Percentiles rank a stretch among this genome's conserved stretches.
These are phyloP conservation scores for Chiua virens DNA, from an alignment of 768 basidiomycete species.

Conservation along the genomic window DNA sequence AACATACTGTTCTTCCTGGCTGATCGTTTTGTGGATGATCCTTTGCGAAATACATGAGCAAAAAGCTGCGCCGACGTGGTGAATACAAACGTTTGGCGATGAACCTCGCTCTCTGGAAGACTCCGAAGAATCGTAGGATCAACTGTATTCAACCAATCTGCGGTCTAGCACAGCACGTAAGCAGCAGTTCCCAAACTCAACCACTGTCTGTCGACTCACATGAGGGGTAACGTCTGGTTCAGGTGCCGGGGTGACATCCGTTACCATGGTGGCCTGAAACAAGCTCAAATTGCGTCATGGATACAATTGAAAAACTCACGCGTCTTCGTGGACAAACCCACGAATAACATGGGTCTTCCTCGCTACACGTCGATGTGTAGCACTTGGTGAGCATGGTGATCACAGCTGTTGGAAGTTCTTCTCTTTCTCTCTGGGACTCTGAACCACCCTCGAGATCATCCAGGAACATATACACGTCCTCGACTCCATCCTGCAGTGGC, in stretches of 20 bases:
- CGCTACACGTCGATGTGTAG: constrained; percentile 84
- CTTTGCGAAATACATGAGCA: constrained; percentile 26
- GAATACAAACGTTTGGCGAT: constrained; percentile 64
- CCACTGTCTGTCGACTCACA: constrained; percentile 32
- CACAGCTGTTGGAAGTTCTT: constrained; percentile 85
- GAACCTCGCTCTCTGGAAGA: constrained; percentile 77
- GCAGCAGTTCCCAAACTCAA: neutral
- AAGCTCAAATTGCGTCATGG: constrained; percentile 10
- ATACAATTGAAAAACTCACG: constrained; percentile 37
- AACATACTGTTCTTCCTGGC: constrained; percentile 86
- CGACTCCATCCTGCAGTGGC: constrained; percentile 80
- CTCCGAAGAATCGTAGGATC: constrained; percentile 47
- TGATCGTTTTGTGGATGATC: constrained; percentile 84
- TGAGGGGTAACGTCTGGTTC: constrained; percentile 31
- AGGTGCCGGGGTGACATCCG: constrained; percentile 17
- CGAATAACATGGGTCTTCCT: constrained; percentile 79
- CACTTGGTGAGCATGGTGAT: constrained; percentile 89
- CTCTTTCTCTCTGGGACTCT: constrained; percentile 58
- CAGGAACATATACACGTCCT: constrained; percentile 92
- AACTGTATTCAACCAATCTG: constrained; percentile 55
- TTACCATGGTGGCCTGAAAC: constrained; percentile 23
- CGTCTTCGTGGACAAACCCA: constrained; percentile 70
- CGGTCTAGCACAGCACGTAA: constrained; percentile 26
- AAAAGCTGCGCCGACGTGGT: neutral
- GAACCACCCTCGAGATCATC: constrained; percentile 73